Base-by-base conservation (phyloP, 495 filamentous ascomycete genomes). In the Annulohypoxylon stygium region DNA sequence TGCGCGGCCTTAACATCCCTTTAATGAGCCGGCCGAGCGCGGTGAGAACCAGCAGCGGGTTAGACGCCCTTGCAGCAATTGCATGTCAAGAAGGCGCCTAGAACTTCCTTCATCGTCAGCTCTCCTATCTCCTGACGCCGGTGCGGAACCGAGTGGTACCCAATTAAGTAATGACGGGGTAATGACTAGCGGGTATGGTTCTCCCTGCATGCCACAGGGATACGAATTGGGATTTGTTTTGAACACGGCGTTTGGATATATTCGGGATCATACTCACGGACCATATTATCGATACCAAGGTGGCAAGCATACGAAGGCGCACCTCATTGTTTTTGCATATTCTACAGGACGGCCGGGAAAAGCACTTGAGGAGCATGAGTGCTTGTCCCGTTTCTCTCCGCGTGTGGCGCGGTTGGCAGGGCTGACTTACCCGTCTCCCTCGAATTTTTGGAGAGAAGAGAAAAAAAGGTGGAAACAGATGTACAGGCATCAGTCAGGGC, bases 61-160 rank as follows among this genome's bases (percentile, higher is more conserved):
- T 85, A 36, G 83, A 85, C 37, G 78, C 82, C 4, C 75, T 85
- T 14, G 83, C 81, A 67, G 83, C 81, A 25, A 78, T 82, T 14
- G 79, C 76, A 20, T 83, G 78, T 25, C 79, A 82, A 47, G 80
- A 81, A 63, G 79, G 76, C 41, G 63, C 74, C 43, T 83, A 77
- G 65, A n/a, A 55, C 34, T 36, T 18, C 12, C 39, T 57, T 37
- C 11, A 36, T 25, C 25, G 11, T 59, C 39, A 54, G 6, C 41
- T 41, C 61, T 64, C 41, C 45, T 54, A 43, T 57, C 45, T 70
- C 58, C 25, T 66, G 12, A 54, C 45, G 51, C 36, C 58, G 43
- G 64, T 54, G 37, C 23, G 51, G 57, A 39, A 36, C 62, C 39
- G 63, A 16, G 57, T 51, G 25, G 45, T 41, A 53, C 60, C 37